A percentile compares a stretch with the other conserved stretches of the same genome.
These are phyloP conservation scores for Calonectria fujianensis DNA, from an alignment of 2,329 filamentous ascomycete species.

Conservation along the genomic window DNA sequence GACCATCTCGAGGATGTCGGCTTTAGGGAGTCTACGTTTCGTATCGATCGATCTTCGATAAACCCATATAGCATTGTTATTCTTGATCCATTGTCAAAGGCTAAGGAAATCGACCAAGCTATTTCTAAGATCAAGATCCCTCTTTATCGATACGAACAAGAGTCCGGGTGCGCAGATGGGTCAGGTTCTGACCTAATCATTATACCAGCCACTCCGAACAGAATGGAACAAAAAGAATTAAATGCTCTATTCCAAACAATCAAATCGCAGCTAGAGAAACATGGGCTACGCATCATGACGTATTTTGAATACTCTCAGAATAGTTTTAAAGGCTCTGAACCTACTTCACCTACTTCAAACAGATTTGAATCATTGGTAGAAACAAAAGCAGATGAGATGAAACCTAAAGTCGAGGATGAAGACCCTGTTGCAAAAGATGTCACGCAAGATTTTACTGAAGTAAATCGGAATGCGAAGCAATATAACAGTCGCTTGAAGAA, in stretches of 20 bases:
- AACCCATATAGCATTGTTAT: conserved; percentile 31
- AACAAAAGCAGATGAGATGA: background rate
- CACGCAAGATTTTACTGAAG: background rate
- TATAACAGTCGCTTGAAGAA: conserved; percentile 18
- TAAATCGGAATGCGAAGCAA: conserved; percentile 4
- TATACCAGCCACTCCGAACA: conserved; percentile 1
- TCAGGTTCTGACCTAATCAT: conserved; percentile 5
- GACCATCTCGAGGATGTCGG: conserved; percentile 27
- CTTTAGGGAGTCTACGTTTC: conserved; percentile 19
- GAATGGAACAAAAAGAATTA: conserved; percentile 13
- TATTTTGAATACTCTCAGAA: conserved; percentile 24
- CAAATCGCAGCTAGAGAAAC: conserved; percentile 1
- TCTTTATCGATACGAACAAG: conserved; percentile 15
- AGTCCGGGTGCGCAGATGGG: background rate
- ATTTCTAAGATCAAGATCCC: conserved; percentile 10
- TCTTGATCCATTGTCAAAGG: conserved; percentile 23
- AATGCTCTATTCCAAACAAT: background rate
- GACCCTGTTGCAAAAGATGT: background rate
- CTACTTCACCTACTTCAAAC: background rate
- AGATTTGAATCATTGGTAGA: conserved; percentile 12
- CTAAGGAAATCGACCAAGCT: conserved; percentile 6
- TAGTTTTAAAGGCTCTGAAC: background rate
- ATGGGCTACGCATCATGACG: conserved; percentile 4
- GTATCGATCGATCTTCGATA: conserved; percentile 21
- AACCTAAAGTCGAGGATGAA: background rate